Conservation (phyloP, 129 eudicot genomes). For the Ambrosia artemisiifolia region DNA sequence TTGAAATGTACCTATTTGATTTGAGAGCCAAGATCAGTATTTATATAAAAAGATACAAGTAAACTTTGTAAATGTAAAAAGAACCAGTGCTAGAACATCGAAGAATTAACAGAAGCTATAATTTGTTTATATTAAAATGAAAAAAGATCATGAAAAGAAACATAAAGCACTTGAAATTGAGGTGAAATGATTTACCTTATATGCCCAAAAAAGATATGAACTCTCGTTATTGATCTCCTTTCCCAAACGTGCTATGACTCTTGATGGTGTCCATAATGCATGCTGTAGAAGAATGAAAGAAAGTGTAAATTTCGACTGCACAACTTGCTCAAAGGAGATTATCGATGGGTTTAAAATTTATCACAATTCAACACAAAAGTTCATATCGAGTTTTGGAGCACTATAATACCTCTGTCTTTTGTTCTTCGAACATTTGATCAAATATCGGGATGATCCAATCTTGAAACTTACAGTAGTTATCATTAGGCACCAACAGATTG, state of each 20-base stretch:
- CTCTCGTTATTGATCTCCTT: slow-evolving; percentile 82
- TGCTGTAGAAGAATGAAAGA: slow-evolving; percentile 40
- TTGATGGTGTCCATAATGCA: slow-evolving; percentile 86
- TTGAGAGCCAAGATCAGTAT: not conserved
- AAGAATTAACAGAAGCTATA: not conserved
- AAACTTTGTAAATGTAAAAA: not conserved
- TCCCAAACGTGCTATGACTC: slow-evolving; percentile 89
- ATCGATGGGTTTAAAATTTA: not conserved
- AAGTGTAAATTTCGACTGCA: not conserved
- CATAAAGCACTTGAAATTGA: not conserved
- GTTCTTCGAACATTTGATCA: slow-evolving; percentile 53
- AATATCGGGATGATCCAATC: slow-evolving; percentile 89
- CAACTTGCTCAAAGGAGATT: not conserved
- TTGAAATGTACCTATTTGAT: not conserved
- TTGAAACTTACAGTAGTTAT: slow-evolving; percentile 40
- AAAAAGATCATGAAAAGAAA: not conserved
- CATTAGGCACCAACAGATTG: not conserved
- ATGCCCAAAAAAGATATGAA: slow-evolving; percentile 93
- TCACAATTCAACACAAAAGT: not conserved
- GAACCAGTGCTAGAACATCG: not conserved
- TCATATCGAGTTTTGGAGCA: not conserved
- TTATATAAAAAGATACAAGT: not conserved
- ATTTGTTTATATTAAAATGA: not conserved
- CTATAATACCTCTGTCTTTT: too few species aligned
- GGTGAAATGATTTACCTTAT: slow-evolving; percentile 50